Conservation (phyloP, 1,139 yeast species). For the Zygosaccharomyces sapae region DNA sequence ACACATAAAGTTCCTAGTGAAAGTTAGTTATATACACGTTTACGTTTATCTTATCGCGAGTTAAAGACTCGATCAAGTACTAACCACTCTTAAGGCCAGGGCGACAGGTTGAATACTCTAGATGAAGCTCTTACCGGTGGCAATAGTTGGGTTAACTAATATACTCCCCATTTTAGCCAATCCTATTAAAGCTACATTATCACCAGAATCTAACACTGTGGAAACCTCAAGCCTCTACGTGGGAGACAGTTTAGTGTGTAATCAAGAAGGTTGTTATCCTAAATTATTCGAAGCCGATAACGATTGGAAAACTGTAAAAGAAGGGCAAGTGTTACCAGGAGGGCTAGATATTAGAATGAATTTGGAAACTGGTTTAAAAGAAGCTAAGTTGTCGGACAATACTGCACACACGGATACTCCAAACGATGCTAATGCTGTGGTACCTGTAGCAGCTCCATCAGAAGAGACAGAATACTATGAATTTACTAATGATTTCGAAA, state of each 20-base stretch:
- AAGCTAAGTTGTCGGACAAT: conserved; percentile 55
- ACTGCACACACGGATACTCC: conserved; percentile 11
- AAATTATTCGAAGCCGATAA: conserved; percentile 53
- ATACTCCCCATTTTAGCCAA: neutral
- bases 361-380: conserved; percentile 60
- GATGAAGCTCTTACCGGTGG: neutral
- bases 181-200: conserved; percentile 1
- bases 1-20: neutral
- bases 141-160: neutral
- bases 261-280: conserved; percentile 59
- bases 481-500: conserved; percentile 25
- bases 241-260: conserved; percentile 40
- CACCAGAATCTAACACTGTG: conserved; percentile 3
- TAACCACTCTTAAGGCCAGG: neutral
- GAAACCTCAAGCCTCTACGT: conserved; percentile 8
- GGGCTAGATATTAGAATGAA: conserved; percentile 74
- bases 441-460: conserved; percentile 3
- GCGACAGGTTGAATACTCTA: too few relatives aligned
- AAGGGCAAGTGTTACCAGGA: conserved; percentile 72
- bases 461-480: conserved; percentile 18
- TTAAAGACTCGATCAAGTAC: neutral
- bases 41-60: neutral
- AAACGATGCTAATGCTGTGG: neutral
- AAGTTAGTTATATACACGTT: neutral
- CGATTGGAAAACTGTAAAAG: conserved; percentile 66